A percentile compares a stretch with the other conserved stretches of the same genome.
Evolutionary conservation across 192 early-diverging fungal species (phyloP).

Genomic region (Funneliformis mosseae): DNA sequence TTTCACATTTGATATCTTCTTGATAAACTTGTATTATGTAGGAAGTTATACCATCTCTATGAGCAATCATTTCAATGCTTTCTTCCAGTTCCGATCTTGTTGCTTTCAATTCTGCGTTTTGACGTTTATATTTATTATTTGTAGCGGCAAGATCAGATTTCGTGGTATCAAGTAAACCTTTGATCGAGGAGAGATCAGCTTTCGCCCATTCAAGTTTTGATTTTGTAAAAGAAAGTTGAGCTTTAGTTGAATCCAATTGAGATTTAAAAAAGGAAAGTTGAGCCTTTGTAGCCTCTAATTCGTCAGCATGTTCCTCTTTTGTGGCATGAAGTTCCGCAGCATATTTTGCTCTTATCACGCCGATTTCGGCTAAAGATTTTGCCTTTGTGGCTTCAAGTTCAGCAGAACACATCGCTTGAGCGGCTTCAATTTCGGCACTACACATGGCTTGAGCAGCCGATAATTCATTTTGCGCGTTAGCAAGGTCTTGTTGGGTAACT

Average conservation of each 20-base stretch:
- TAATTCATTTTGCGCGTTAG: neutral
- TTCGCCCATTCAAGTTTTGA: constrained; percentile 28
- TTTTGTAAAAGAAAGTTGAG: constrained; percentile 24
- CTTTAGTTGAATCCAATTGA: constrained; percentile 16
- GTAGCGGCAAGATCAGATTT: neutral
- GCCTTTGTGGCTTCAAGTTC: constrained; percentile 20
- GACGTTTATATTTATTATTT: constrained; percentile 18
- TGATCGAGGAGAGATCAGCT: constrained; percentile 7
- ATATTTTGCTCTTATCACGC: constrained; percentile 18
- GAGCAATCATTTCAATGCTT: neutral
- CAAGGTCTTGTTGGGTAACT: neutral
- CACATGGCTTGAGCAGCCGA: neutral
- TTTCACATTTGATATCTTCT: constrained; percentile 13
- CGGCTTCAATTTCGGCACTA: constrained; percentile 13
- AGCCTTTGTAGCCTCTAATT: constrained; percentile 10
- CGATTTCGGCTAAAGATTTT: constrained; percentile 16
- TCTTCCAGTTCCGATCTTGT: neutral
- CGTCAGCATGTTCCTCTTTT: constrained; percentile 22
- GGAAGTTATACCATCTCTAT: constrained; percentile 9
- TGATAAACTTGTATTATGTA: constrained; percentile 24
- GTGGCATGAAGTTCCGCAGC: constrained; percentile 19
- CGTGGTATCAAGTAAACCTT: neutral
- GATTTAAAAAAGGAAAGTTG: constrained; percentile 24
- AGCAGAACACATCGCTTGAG: constrained; percentile 6
- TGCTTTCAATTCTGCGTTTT: neutral